These are phyloP conservation scores for Lentithecium fluviatile DNA, from an alignment of 495 filamentous ascomycete genomes.

Conservation along the genomic window DNA sequence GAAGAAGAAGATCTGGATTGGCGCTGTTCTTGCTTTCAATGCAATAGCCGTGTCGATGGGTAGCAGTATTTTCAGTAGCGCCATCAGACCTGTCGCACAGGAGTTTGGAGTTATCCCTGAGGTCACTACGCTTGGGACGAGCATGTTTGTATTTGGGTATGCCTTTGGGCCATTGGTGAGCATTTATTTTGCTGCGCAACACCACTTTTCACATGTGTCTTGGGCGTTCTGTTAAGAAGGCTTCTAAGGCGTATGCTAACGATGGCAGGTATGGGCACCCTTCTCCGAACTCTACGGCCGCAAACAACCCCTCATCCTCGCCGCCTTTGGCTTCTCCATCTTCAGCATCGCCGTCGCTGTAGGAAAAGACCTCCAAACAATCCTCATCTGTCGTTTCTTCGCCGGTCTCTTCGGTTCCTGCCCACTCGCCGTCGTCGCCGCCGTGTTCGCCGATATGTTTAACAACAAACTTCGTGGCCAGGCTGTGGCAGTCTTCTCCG, in stretches of 20 bases:
- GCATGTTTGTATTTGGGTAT: constrained; percentile 42
- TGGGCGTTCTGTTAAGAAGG: too few relatives aligned
- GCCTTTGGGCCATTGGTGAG: constrained; percentile 40
- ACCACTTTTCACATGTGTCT: too few relatives aligned
- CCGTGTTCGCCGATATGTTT: constrained; percentile 54
- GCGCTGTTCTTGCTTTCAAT: constrained; percentile 40
- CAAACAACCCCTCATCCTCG: constrained; percentile 34
- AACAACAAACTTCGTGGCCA: constrained; percentile 50
- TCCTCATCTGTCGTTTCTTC: constrained; percentile 55
- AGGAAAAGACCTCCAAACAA: constrained; percentile 47
- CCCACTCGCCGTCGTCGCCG: constrained; percentile 53
- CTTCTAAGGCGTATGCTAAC: too few relatives aligned
- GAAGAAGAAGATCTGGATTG: constrained; percentile 44
- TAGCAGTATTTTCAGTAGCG: constrained; percentile 33
- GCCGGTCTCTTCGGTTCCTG: constrained; percentile 52
- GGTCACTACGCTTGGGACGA: constrained; percentile 37
- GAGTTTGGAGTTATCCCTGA: constrained; percentile 16
- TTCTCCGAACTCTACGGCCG: constrained; percentile 43
- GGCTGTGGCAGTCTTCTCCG: constrained; percentile 53
- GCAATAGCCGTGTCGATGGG: constrained; percentile 39
- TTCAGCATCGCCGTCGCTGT: constrained; percentile 39
- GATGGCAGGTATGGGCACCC: constrained; percentile 13
- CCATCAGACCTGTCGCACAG: background rate
- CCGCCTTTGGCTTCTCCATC: constrained; percentile 37
- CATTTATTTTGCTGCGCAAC: too few relatives aligned